Evolutionary conservation across 1,139 yeast species (phyloP).

Genomic region (Zygosaccharomyces sapae): DNA sequence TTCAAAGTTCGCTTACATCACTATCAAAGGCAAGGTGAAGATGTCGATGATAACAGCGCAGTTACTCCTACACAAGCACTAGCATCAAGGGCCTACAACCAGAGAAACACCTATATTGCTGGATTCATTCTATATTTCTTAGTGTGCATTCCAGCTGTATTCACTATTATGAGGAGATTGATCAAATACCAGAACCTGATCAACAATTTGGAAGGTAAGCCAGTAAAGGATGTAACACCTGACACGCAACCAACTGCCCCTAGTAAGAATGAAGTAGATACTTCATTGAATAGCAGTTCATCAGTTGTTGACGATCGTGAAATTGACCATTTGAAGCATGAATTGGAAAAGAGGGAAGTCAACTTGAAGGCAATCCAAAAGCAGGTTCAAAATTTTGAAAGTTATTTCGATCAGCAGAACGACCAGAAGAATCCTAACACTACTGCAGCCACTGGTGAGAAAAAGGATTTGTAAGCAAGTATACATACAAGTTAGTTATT

Average conservation of each 20-base stretch:
- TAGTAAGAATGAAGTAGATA: constrained; percentile 3
- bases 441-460: constrained; percentile 9
- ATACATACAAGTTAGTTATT: not conserved
- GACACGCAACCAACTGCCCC: constrained; percentile 1
- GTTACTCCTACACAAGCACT: constrained; percentile 30
- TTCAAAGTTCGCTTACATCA: constrained; percentile 31
- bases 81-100: constrained; percentile 55
- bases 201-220: constrained; percentile 26
- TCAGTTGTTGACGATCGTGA: constrained; percentile 37
- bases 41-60: constrained; percentile 21
- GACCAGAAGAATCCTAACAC: constrained; percentile 20
- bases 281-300: constrained; percentile 16
- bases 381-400: constrained; percentile 53
- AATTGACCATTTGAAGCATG: constrained; percentile 42
- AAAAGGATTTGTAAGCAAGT: constrained; percentile 14
- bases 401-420: constrained; percentile 47
- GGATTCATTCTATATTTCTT: constrained; percentile 65
- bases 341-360: constrained; percentile 40
- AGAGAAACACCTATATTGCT: constrained; percentile 64
- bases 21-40: constrained; percentile 16
- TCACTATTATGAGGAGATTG: constrained; percentile 52
- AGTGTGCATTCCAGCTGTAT: constrained; percentile 55
- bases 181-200: constrained; percentile 51
- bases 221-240: constrained; percentile 16
- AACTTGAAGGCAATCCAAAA: constrained; percentile 50